Base-by-base conservation (phyloP, 768 basidiomycete genomes). In the Ramaria rubella region DNA sequence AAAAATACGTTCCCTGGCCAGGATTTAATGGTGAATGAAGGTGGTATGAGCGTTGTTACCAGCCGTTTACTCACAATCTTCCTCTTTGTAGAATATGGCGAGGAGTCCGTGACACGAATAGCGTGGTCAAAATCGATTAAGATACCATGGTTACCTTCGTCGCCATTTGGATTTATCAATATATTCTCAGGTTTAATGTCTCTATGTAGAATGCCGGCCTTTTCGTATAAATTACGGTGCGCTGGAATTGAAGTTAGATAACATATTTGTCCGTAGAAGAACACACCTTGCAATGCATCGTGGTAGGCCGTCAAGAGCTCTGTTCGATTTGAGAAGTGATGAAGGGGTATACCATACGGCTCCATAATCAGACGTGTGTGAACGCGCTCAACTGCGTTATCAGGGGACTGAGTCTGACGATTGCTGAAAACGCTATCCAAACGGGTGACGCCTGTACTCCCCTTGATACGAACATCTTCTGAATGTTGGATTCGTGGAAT, bases 111-210 rank as follows among this genome's bases (percentile, higher is more conserved):
- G n/a, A n/a, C n/a, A n/a, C n/a, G n/a, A n/a, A n/a, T n/a, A n/a
- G n/a, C n/a, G n/a, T n/a, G n/a, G n/a, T n/a, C n/a, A n/a, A n/a
- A n/a, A n/a, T n/a, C n/a, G n/a, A n/a, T n/a, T n/a, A n/a, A n/a
- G n/a, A n/a, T n/a, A n/a, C n/a, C n/a, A n/a, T n/a, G n/a, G n/a
- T n/a, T n/a, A n/a, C n/a, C n/a, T n/a, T n/a, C n/a, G n/a, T n/a
- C n/a, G n/a, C n/a, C n/a, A n/a, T n/a, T n/a, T n/a, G n/a, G n/a
- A n/a, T n/a, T n/a, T n/a, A n/a, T n/a, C n/a, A n/a, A n/a, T n/a
- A n/a, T n/a, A n/a, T n/a, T n/a, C n/a, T 38, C 72, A 31, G 77
- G 77, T 57, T 79, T 79, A 61, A 81, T 74, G 62, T 81, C 78
- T 23, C 75, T 67, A 64, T 79, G 77, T 6, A 78, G 69, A 61